Base-by-base conservation (phyloP, 768 basidiomycete genomes). In the Chalciporus piperatus region DNA sequence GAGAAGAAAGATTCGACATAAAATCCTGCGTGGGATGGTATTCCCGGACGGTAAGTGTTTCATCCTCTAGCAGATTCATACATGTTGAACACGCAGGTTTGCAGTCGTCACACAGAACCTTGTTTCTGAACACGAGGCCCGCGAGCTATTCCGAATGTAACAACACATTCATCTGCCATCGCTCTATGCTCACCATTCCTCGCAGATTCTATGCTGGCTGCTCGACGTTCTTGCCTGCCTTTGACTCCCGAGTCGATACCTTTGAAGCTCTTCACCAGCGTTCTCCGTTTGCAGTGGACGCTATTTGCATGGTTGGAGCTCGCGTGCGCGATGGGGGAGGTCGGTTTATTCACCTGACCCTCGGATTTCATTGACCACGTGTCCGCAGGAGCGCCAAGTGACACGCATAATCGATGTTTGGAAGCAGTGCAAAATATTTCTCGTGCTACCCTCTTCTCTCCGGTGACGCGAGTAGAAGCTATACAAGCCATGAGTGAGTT, bases 251-350 rank as follows among this genome's bases (percentile, higher is more conserved):
- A 39, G 73, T 79, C n/a, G 94, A 98, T 67, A 93, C 90, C 0
- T 97, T 83, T 69, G 89, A 94, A 41, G 80, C 83, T 39, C 74
- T 98, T 50, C 91, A 90, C 62, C 82, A 87, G 51, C 84, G 94
- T 42, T 96, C 93, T 46, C 95, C 94, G 0, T 97, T 96, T 70
- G 92, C 92, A 38, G 86, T 98, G 20, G 85, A 95, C 59, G 84
- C 86, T 19, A 95, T 98, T 30, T 93, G 94, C 65, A 91, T 94
- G 86, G 91, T 95, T 33, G 94, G 91, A 3, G 87, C 92, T 12
- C 83, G 87, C 51, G 90, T 94, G 30, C 82, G 90, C 50, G 94
- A 96, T 66, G 93, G 91, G 25, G 93, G 94, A 62, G 88, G 89
- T 89, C 58, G 56, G 81, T 62, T 27, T 23, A 9, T 30, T 17